Base-by-base conservation (phyloP, 2,329 filamentous ascomycete species). In the Capronia americana region DNA sequence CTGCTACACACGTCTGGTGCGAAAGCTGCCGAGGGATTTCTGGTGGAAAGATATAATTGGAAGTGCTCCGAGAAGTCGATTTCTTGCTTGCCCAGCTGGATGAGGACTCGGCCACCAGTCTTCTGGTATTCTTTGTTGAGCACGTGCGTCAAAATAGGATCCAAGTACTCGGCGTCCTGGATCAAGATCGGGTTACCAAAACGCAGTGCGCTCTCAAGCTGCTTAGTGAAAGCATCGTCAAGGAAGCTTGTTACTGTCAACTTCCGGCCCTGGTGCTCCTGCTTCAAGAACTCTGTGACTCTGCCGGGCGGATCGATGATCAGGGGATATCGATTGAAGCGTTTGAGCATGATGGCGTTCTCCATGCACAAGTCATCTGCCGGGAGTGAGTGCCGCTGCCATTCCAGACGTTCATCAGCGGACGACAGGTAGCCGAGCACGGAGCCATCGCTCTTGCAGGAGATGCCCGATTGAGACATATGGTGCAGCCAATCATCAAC, bases 41-140 rank as follows among this genome's bases (percentile, higher is more conserved):
- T 87, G 1, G 96, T 99, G 0, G 94, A 97, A 46, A 99, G 83
- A 78, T 96, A 99, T 34, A 99, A 86, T 81, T 90, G 95, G 85
- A 99, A 99, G 0, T 93, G 88, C 1, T 95, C 94, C 58, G 95
- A 99, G 81, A 99, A 99, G 79, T 99, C 95, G 71, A 99, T 99
- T 80, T 99, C 93, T 79, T 99, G 96, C 80, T 95, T 97, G 75
- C 95, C 95, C 48, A 99, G 91, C 79, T 99, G 95, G 70, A 99
- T 99, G 61, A 99, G 88, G 54, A 98, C 94, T 86, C 95, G 94
- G 24, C 95, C 95, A 72, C 95, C 95, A 30, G 96, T 99, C 82
- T 93, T 96, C 80, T 99, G 96, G 79, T 99, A 99, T 77, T 99
- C 95, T 79, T 99, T 99, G 83, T 99, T 99, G 79, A 99, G 88